phyloP scores from a whole-genome alignment of 2,329 filamentous ascomycete genomes.

The Xenoacremonium recifei region DNA sequence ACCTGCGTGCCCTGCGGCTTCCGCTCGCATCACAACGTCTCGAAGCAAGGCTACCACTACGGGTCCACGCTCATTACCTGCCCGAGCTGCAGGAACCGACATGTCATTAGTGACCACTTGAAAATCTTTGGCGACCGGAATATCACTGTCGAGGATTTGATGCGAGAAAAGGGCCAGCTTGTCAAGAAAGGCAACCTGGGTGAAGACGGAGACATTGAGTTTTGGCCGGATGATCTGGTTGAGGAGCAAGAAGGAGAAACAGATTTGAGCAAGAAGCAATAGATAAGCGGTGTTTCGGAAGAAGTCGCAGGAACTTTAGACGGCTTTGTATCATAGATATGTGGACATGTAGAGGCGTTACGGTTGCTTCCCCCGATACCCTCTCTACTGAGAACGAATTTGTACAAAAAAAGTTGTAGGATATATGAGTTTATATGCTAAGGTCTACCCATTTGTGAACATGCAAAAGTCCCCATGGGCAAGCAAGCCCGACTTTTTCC shows the following conservation, averaged over 20 bases:
- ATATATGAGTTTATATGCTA: too few species aligned
- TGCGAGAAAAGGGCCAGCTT: constrained; percentile 71
- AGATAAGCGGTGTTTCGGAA: too few species aligned
- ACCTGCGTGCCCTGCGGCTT: constrained; percentile 84
- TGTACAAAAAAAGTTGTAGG: too few species aligned
- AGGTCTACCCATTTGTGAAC: too few species aligned
- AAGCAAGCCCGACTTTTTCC: too few species aligned
- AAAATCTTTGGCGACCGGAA: constrained; percentile 70
- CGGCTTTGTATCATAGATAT: constrained; percentile 17
- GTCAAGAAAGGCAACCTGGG: constrained; percentile 71
- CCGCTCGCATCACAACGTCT: constrained; percentile 80
- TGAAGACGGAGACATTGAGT: constrained; percentile 83
- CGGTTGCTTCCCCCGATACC: constrained; percentile 12
- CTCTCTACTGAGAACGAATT: too few species aligned
- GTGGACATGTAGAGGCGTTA: constrained; percentile 20
- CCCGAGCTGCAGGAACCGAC: constrained; percentile 79
- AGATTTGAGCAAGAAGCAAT: constrained; percentile 2
- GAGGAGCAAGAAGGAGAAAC: constrained; percentile 19
- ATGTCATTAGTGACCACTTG: constrained; percentile 90
- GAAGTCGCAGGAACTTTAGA: background rate
- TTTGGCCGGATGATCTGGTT: constrained; percentile 72
- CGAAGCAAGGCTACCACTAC: constrained; percentile 92
- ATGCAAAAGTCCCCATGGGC: too few species aligned
- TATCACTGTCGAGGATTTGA: constrained; percentile 73
- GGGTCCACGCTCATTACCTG: constrained; percentile 89